Evolutionary conservation across 2,329 filamentous ascomycete species (phyloP), one percentile per base, ranked within the genome.

Genomic region (Arachnopeziza araneosa): DNA sequence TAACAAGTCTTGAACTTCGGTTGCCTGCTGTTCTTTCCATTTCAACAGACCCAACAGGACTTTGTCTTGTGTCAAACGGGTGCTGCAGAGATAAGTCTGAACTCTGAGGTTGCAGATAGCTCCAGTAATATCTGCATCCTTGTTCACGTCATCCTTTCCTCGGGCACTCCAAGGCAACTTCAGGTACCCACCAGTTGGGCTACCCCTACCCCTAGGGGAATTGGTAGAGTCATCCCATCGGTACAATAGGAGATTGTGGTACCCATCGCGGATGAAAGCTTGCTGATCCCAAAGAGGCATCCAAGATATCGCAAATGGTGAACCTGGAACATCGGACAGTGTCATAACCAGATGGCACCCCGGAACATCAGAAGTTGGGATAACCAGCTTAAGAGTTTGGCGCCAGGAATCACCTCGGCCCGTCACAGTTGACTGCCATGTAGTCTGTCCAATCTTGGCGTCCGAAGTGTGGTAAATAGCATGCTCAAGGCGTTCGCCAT

Each of bases 241-340:
- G 77, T 98, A 96, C 52, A 99, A 77, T 1, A 96, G 78, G 54
- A 97, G 77, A 2, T 85, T 86, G 72, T 97, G 93, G 22, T 85
- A 77, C 0, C 93, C 93, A 71, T 99, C 93, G 54, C 87, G 83
- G 55, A 96, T 85, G 70, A 99, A 99, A 0, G 95, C 93, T 60
- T 92, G 86, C 24, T 91, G 85, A 56, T 93, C 90, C 95, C 96
- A 99, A 1, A 99, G 79, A 0, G 95, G 95, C 78, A 99, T 87
- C 81, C 96, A 93, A 17, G 90, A 90, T 51, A 98, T 81, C 1
- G 95, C 93, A 73, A 98, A 97, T 0, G 95, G 92, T 52, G 91
- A 88, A 58, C 89, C 88, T 0, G 93, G 92, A 55, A 90, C 84
- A 75, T 98, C 92, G 9, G 92, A 88, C 58, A 99, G 78, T 66